phyloP scores from a whole-genome alignment of 164 flowering plant genomes.

The Paratinospora sagittata region DNA sequence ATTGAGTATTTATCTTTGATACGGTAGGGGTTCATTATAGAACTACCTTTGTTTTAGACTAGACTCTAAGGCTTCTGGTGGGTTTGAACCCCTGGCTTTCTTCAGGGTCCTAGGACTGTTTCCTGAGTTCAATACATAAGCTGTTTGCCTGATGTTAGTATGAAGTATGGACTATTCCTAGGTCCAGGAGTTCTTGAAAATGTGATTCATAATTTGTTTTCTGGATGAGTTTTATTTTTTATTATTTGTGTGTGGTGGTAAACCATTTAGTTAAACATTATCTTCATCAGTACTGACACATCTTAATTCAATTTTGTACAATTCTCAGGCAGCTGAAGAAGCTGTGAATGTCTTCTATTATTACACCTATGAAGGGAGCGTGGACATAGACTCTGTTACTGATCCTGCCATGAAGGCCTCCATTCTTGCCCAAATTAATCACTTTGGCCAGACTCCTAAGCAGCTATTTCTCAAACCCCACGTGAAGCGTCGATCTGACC shows the following conservation, averaged over 20 bases:
- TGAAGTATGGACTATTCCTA: too few relatives aligned
- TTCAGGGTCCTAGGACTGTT: too few relatives aligned
- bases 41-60: not conserved
- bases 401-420: conserved; percentile 99
- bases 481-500: conserved; percentile 64
- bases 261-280: not conserved
- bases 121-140: too few relatives aligned
- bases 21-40: not conserved
- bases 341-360: conserved; percentile 97
- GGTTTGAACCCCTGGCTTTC: not conserved
- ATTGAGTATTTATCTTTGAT: not conserved
- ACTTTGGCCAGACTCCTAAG: conserved; percentile 98
- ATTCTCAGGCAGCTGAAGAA: conserved; percentile 87
- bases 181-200: too few relatives aligned
- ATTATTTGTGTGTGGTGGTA: not conserved
- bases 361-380: conserved; percentile 97
- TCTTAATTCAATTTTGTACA: conserved; percentile 1
- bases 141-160: too few relatives aligned
- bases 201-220: too few relatives aligned
- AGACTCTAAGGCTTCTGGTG: not conserved
- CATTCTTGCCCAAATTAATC: conserved; percentile 94
- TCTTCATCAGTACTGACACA: not conserved
- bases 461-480: conserved; percentile 89
- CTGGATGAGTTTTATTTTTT: too few relatives aligned
- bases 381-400: conserved; percentile 88